phyloP scores from a whole-genome alignment of 2,329 filamentous ascomycete genomes.

The Grosmannia clavigera region DNA sequence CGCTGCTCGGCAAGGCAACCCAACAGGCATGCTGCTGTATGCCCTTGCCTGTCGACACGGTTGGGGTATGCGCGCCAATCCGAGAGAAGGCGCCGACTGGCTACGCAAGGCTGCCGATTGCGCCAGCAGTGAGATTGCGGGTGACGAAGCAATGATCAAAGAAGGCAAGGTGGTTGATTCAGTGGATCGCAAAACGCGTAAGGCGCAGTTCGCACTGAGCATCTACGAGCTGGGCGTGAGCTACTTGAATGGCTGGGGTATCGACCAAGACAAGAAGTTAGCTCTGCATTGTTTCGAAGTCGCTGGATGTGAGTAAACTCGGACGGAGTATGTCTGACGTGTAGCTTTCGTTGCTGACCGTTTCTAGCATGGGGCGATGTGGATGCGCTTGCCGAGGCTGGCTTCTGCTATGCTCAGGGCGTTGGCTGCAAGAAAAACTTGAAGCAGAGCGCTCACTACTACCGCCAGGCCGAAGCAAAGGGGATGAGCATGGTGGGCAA shows the following conservation, averaged over 20 bases:
- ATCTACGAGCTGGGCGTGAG: slow-evolving; percentile 95
- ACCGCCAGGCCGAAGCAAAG: slow-evolving; percentile 79
- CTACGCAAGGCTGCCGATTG: slow-evolving; percentile 80
- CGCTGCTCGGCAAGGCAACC: slow-evolving; percentile 72
- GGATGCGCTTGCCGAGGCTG: slow-evolving; percentile 86
- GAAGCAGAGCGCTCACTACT: slow-evolving; percentile 85
- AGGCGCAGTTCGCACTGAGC: slow-evolving; percentile 86
- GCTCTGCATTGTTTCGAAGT: slow-evolving; percentile 93
- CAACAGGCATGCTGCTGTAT: slow-evolving; percentile 92
- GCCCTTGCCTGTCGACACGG: slow-evolving; percentile 90
- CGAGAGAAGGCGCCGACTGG: slow-evolving; percentile 83
- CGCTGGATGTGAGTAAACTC: slow-evolving; percentile 55
- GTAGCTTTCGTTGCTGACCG: background rate
- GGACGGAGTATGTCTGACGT: background rate
- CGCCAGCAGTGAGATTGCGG: slow-evolving; percentile 69
- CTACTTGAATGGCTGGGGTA: slow-evolving; percentile 97
- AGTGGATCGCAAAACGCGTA: slow-evolving; percentile 65
- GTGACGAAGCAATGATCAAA: slow-evolving; percentile 58
- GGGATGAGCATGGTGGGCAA: slow-evolving; percentile 97
- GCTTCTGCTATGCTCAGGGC: slow-evolving; percentile 91
- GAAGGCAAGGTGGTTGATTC: slow-evolving; percentile 51
- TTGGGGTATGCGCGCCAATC: slow-evolving; percentile 94
- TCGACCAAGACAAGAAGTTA: slow-evolving; percentile 78
- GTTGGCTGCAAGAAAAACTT: slow-evolving; percentile 91
- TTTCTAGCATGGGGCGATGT: slow-evolving; percentile 76